phyloP scores from a whole-genome alignment of 2,329 filamentous ascomycete species.

The Aspergillus sp. region DNA sequence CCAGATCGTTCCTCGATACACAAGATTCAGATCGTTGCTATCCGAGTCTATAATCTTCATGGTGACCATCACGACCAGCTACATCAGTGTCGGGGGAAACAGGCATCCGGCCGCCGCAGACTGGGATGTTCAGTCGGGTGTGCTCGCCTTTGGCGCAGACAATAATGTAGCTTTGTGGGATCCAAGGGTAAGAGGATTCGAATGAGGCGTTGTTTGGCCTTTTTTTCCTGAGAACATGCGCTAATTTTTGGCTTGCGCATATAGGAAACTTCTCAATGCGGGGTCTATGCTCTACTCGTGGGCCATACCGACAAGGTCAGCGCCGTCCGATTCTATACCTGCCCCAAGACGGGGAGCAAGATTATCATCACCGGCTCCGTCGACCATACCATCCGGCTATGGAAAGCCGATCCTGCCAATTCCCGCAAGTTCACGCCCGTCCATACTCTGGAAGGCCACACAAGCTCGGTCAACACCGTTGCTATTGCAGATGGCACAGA shows the following conservation, averaged over 20 bases:
- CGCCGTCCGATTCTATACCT: slow-evolving; percentile 73
- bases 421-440: slow-evolving; percentile 38
- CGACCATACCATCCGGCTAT: slow-evolving; percentile 71
- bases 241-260: slow-evolving; percentile 10
- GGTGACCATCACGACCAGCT: slow-evolving; percentile 44
- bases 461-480: slow-evolving; percentile 69
- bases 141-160: slow-evolving; percentile 86
- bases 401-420: slow-evolving; percentile 38
- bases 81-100: slow-evolving; percentile 80
- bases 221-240: not conserved
- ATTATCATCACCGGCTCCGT: slow-evolving; percentile 76
- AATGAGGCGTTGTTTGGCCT: not conserved
- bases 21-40: no score
- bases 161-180: slow-evolving; percentile 87
- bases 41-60: slow-evolving; percentile 22
- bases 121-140: slow-evolving; percentile 68
- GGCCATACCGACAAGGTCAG: slow-evolving; percentile 81
- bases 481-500: slow-evolving; percentile 44
- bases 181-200: slow-evolving; percentile 59
- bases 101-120: slow-evolving; percentile 85
- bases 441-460: slow-evolving; percentile 62
- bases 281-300: slow-evolving; percentile 65
- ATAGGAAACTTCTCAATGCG: slow-evolving; percentile 50
- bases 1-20: not conserved
- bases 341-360: slow-evolving; percentile 45